Conservation (phyloP, 1,139 yeast species). For the Williopsis jadinii region DNA sequence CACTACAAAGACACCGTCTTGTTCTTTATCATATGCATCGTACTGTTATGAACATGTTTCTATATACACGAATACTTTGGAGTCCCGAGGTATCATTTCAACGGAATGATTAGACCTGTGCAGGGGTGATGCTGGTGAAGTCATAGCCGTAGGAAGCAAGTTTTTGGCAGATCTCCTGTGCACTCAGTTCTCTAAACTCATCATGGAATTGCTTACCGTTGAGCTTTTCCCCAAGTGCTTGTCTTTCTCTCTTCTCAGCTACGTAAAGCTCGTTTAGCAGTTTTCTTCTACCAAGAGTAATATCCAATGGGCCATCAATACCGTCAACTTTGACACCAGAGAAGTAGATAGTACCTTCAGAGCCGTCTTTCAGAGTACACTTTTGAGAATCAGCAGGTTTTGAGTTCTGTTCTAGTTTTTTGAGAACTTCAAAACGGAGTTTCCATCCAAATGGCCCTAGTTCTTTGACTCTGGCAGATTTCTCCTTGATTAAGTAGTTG, state of each 20-base stretch:
- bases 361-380: slow-evolving; percentile 29
- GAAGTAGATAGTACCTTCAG: slow-evolving; percentile 39
- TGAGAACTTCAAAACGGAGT: slow-evolving; percentile 66
- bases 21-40: slow-evolving; percentile 8
- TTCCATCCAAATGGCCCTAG: slow-evolving; percentile 91
- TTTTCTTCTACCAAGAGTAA: slow-evolving; percentile 59
- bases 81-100: no score
- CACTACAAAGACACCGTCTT: not conserved
- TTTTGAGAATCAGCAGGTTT: slow-evolving; percentile 26
- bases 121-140: slow-evolving; percentile 23
- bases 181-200: slow-evolving; percentile 21
- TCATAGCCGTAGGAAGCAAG: slow-evolving; percentile 33
- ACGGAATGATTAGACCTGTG: no score
- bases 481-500: slow-evolving; percentile 76
- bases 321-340: slow-evolving; percentile 31
- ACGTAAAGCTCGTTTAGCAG: slow-evolving; percentile 49
- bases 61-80: slow-evolving; percentile 3
- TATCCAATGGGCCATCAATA: slow-evolving; percentile 37
- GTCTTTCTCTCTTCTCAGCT: slow-evolving; percentile 38
- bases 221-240: slow-evolving; percentile 36
- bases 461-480: slow-evolving; percentile 84
- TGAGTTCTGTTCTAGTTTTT: slow-evolving; percentile 26
- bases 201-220: slow-evolving; percentile 31
- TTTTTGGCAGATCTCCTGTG: slow-evolving; percentile 28
- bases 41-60: slow-evolving; percentile 7